Evolutionary conservation across 345 rosid species (phyloP).

Genomic region (Salix exigua): DNA sequence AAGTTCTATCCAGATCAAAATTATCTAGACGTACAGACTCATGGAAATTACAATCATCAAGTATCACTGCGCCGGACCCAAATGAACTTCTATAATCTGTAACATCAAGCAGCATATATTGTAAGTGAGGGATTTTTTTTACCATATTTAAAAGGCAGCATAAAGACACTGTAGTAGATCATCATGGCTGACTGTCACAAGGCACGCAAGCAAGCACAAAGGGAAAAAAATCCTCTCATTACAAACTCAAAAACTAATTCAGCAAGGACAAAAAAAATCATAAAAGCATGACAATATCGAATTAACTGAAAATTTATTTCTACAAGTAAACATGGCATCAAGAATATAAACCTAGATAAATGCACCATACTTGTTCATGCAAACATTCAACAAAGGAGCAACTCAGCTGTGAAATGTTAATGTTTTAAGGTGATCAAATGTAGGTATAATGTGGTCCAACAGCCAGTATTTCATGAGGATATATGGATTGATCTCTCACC

Average conservation of each 20-base stretch:
- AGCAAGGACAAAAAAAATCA: slow-evolving; percentile 4
- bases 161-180: background rate
- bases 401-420: slow-evolving; percentile 2
- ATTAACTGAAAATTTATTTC: no score
- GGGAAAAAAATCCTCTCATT: background rate
- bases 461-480: slow-evolving; percentile 16
- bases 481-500: slow-evolving; percentile 76
- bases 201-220: background rate
- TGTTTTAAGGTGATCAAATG: background rate
- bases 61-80: slow-evolving; percentile 79
- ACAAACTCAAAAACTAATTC: background rate
- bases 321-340: background rate
- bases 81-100: slow-evolving; percentile 82
- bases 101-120: slow-evolving; percentile 20
- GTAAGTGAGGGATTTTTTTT: background rate
- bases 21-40: slow-evolving; percentile 95
- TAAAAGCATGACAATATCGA: background rate
- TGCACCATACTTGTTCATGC: background rate
- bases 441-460: slow-evolving; percentile 1
- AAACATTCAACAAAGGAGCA: background rate
- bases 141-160: background rate
- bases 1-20: slow-evolving; percentile 81
- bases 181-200: slow-evolving; percentile 5
- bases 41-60: slow-evolving; percentile 98
- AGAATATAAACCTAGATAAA: background rate